Base-by-base conservation (phyloP, 352 stramenopile genomes). In the Globisporangium parvum region DNA sequence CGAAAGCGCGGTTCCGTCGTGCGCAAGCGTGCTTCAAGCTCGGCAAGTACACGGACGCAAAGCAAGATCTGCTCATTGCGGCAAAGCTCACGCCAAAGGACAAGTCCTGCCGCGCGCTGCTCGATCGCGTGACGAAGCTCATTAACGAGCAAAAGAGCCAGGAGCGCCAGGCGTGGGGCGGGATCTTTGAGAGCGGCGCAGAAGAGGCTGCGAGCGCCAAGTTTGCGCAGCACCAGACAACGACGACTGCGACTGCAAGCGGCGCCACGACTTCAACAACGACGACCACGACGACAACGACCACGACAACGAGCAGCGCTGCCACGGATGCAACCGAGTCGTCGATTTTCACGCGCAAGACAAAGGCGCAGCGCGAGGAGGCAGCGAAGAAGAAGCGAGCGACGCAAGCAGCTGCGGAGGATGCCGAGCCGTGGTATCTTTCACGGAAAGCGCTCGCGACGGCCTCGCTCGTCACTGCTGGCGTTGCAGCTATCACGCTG, bases 1-100 rank as follows among this genome's bases (percentile, higher is more conserved):
- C 80, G 31, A 94, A 94, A 65, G 85, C 85, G 42, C 81, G 77
- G 12, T 94, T 94, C 65, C 85, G 85, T 47, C 85, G 85, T 40
- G 85, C 85, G 0, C 83, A 91, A 60, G 85, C 85, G 14, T 77
- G 67, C 49, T 60, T 86, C 40, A 91, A 91, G 63, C 69, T 86
- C 47, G 78, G 75, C 51, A 94, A 90, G 63, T 80, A 77, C 62
- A 33, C 47, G 21, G 85, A 92, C 41, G 85, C 85, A 17, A 85
- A 83, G 55, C 77, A 88, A 44, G 85, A 94, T 67, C 65, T 94
- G 33, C 59, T 91, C 57, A 55, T 91, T 51, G 82, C 85, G 0
- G 80, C 88, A 42, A 86, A 86, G 57, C 65, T 94, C 41, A 91
- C 82, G 55, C 81, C 85, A 49, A 77, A 85, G 51, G 85, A 94